These are phyloP conservation scores for Viola pubescens DNA, from an alignment of 441 rosid genomes.

Conservation along the genomic window DNA sequence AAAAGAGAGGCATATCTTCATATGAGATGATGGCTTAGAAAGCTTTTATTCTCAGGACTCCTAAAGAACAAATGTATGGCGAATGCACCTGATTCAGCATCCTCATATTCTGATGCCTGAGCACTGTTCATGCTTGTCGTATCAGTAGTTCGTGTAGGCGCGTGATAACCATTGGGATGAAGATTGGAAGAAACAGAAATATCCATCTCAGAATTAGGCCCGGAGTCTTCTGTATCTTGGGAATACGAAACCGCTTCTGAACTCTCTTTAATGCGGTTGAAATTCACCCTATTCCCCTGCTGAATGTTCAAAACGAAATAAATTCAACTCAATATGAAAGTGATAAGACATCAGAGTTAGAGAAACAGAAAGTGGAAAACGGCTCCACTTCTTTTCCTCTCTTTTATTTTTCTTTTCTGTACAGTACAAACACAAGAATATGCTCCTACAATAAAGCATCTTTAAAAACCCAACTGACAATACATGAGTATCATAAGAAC, in stretches of 20 bases:
- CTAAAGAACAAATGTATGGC: slow-evolving; percentile 11
- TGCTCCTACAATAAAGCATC: too few species aligned
- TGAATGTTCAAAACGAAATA: slow-evolving; percentile 5
- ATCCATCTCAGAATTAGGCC: slow-evolving; percentile 40
- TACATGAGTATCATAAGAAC: too few species aligned
- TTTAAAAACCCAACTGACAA: too few species aligned
- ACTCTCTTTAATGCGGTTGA: slow-evolving; percentile 39
- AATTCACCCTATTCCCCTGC: slow-evolving; percentile 58
- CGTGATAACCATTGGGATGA: slow-evolving; percentile 34
- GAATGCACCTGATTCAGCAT: slow-evolving; percentile 73
- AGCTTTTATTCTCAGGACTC: slow-evolving; percentile 1
- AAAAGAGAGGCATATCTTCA: slow-evolving; percentile 15
- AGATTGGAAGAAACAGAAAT: slow-evolving; percentile 50
- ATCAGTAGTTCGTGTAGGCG: slow-evolving; percentile 53
- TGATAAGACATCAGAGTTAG: neutral
- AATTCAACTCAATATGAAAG: slow-evolving; percentile 5
- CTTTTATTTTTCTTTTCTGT: too few species aligned
- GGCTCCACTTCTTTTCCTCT: too few species aligned
- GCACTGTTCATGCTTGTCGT: slow-evolving; percentile 54
- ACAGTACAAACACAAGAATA: too few species aligned
- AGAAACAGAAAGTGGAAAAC: neutral
- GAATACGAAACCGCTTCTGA: slow-evolving; percentile 33
- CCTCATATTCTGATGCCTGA: slow-evolving; percentile 70
- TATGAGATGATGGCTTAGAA: slow-evolving; percentile 10
- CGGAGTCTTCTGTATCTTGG: slow-evolving; percentile 39